Percentiles rank a stretch among this genome's conserved stretches.
Evolutionary conservation across 495 filamentous ascomycete species (phyloP).

Genomic region (Penicillium longicatenatum): DNA sequence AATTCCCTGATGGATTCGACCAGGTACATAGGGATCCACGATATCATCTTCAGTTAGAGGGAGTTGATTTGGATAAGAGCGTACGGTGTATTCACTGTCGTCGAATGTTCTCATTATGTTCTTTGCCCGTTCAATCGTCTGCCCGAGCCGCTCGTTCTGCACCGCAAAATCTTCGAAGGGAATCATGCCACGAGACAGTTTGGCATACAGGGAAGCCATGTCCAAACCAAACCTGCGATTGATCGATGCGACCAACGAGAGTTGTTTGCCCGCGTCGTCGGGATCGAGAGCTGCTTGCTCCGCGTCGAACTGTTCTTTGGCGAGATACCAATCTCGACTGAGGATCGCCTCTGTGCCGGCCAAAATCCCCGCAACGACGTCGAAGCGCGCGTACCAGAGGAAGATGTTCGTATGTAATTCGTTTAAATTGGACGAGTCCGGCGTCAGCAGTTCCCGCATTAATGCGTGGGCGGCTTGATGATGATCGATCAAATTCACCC

Average conservation of each 20-base stretch:
- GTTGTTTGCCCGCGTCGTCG: conserved; percentile 61
- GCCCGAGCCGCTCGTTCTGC: conserved; percentile 59
- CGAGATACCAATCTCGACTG: conserved; percentile 77
- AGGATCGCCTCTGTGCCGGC: conserved; percentile 75
- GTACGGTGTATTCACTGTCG: conserved; percentile 59
- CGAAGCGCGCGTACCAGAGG: conserved; percentile 87
- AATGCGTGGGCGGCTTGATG: conserved; percentile 87
- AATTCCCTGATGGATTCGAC: conserved; percentile 64
- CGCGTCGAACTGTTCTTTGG: conserved; percentile 62
- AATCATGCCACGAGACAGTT: conserved; percentile 60
- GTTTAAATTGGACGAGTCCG: conserved; percentile 71
- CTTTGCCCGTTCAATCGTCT: conserved; percentile 58
- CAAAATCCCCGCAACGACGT: conserved; percentile 80
- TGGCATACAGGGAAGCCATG: conserved; percentile 77
- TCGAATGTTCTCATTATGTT: conserved; percentile 59
- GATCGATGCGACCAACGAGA: conserved; percentile 63
- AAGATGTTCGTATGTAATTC: conserved; percentile 70
- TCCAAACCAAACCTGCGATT: conserved; percentile 78
- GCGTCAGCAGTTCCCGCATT: conserved; percentile 74
- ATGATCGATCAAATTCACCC: conserved; percentile 88
- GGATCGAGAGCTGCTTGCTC: conserved; percentile 62
- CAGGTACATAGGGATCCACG: conserved; percentile 69
- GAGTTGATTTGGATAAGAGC: conserved; percentile 54
- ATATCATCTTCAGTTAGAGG: conserved; percentile 62
- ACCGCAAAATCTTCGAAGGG: conserved; percentile 62